These are phyloP conservation scores for Uronychia binucleata DNA, from an alignment of 73 alveolate species.

Conservation along the genomic window DNA sequence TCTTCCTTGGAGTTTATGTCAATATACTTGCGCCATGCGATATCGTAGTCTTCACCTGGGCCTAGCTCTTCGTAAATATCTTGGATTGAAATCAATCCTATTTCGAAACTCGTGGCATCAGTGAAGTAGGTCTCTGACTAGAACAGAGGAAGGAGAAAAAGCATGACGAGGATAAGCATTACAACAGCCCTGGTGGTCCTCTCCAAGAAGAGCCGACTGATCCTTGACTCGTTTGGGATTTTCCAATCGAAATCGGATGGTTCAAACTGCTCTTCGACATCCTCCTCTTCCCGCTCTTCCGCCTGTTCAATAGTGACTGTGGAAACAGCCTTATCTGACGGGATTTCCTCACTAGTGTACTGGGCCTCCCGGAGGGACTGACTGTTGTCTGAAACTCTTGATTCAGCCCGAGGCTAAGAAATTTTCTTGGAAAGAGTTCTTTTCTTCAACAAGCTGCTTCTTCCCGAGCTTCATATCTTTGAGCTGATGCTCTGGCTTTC, in stretches of 20 bases:
- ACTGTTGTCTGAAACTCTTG: background rate
- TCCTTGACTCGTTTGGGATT: slow-evolving; percentile 33
- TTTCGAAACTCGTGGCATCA: background rate
- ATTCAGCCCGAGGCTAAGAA: too few species aligned
- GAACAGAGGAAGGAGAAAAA: slow-evolving; percentile 24
- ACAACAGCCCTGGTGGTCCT: slow-evolving; percentile 36
- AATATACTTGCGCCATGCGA: background rate
- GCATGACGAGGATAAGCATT: slow-evolving; percentile 33
- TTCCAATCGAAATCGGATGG: background rate
- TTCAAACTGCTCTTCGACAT: background rate
- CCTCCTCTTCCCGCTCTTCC: slow-evolving; percentile 32
- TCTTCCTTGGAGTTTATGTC: background rate
- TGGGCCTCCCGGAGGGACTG: background rate
- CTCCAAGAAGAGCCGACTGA: slow-evolving; percentile 22
- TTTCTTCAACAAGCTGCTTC: too few species aligned
- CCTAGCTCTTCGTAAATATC: background rate
- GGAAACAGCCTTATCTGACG: background rate
- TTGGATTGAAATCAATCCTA: background rate
- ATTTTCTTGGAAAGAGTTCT: too few species aligned
- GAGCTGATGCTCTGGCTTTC: too few species aligned
- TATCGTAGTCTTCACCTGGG: background rate
- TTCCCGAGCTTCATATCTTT: too few species aligned
- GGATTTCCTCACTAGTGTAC: background rate
- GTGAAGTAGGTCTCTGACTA: background rate
- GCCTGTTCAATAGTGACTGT: background rate